Percentiles rank a stretch among this genome's conserved stretches.
Evolutionary conservation across 192 early-diverging fungal genomes (phyloP).

Genomic region (Coemansia furcata): DNA sequence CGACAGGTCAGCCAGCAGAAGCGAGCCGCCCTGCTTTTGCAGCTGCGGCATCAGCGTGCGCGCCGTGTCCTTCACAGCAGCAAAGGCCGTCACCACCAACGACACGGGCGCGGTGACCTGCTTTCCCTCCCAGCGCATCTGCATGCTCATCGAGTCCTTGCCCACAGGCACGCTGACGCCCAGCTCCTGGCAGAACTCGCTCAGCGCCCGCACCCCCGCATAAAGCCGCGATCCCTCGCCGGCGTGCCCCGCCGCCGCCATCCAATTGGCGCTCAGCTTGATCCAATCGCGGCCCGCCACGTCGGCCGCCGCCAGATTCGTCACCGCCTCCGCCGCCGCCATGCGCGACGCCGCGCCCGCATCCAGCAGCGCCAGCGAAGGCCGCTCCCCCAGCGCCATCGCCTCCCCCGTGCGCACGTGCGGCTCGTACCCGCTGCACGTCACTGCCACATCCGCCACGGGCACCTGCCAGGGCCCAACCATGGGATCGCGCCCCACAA

Average conservation of each 20-base stretch:
- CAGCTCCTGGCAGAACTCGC: slow-evolving; percentile 88
- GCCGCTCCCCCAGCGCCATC: slow-evolving; percentile 98
- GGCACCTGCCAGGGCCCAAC: slow-evolving; percentile 99
- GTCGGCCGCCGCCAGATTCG: slow-evolving; percentile 88
- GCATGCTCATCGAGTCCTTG: slow-evolving; percentile 99
- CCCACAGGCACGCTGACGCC: slow-evolving; percentile 97
- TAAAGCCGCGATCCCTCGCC: slow-evolving; percentile 95
- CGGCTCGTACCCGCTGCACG: slow-evolving; percentile 66
- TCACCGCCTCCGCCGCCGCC: slow-evolving; percentile 93
- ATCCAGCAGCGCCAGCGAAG: slow-evolving; percentile 79
- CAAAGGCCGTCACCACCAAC: slow-evolving; percentile 91
- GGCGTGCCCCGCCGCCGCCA: slow-evolving; percentile 85
- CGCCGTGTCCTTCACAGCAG: slow-evolving; percentile 81
- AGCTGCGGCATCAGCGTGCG: slow-evolving; percentile 90
- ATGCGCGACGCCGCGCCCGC: slow-evolving; percentile 91
- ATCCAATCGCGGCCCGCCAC: slow-evolving; percentile 64
- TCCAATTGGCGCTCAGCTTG: slow-evolving; percentile 97
- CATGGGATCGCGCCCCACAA: slow-evolving; percentile 95
- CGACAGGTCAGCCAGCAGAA: slow-evolving; percentile 88
- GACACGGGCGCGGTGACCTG: slow-evolving; percentile 86
- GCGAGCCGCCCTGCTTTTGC: slow-evolving; percentile 23
- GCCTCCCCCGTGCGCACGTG: slow-evolving; percentile 79
- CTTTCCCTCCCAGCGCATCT: slow-evolving; percentile 79
- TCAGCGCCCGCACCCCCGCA: slow-evolving; percentile 89
- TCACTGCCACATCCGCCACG: slow-evolving; percentile 94